Evolutionary conservation across 345 rosid genomes (phyloP).

Genomic region (Populus pruinosa): DNA sequence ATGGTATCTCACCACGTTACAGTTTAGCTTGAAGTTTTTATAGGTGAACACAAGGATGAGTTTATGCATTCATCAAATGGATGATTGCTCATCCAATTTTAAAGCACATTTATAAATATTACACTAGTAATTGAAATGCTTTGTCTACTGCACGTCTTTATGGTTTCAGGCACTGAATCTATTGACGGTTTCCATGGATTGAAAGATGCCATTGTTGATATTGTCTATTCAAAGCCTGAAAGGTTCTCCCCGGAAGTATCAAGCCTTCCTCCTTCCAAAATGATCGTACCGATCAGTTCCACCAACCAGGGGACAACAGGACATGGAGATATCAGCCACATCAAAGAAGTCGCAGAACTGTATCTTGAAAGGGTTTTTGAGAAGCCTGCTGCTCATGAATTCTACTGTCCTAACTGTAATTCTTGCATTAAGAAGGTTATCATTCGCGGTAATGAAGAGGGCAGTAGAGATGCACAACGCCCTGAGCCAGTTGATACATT

Average conservation of each 20-base stretch:
- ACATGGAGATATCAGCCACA: neutral
- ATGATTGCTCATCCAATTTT: neutral
- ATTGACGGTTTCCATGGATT: neutral
- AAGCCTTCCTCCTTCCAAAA: neutral
- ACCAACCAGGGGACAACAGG: neutral
- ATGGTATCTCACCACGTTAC: too few relatives aligned
- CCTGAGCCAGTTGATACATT: neutral
- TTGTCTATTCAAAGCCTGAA: neutral
- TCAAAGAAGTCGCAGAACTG: constrained; percentile 4
- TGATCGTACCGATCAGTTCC: neutral
- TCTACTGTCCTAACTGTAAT: constrained; percentile 18
- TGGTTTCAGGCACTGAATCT: neutral
- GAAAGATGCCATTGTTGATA: neutral
- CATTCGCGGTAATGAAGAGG: neutral
- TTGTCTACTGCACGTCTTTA: neutral
- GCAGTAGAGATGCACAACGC: neutral
- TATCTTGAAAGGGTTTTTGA: neutral
- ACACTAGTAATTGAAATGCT: neutral
- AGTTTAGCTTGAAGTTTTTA: too few relatives aligned
- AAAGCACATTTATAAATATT: neutral
- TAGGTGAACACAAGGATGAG: too few relatives aligned
- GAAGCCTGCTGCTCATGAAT: constrained; percentile 7
- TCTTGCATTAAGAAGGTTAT: constrained; percentile 19
- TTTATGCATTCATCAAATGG: neutral
- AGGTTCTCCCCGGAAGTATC: neutral